Base-by-base conservation (phyloP, 164 flowering plant genomes). In the Echeveria elegans region DNA sequence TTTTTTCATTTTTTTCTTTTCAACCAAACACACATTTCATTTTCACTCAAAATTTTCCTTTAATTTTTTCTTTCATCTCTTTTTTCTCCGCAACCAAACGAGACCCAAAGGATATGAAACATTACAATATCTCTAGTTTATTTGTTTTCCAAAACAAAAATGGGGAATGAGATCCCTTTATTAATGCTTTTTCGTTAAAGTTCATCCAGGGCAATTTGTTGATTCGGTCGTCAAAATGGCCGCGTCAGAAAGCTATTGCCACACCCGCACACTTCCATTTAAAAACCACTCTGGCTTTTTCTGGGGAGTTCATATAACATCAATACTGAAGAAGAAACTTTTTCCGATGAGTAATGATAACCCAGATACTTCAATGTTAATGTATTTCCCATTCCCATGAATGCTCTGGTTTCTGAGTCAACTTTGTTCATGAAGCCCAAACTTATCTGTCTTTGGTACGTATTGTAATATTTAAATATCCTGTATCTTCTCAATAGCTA, bases 341-440 rank as follows among this genome's bases (percentile, higher is more conserved):
- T 82, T 28, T 47, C 89, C 87, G 0, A 87, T 69, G 0, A 53
- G 85, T 62, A 75, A 58, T 18, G 77, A 71, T 45, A 87, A 40
- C 24, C 56, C 68, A 2, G 78, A 71, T 36, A 81, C 61, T 65
- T 80, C 81, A 21, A 72, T 64, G 4, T 32, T 61, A 1, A 60
- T 70, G 72, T 80, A 79, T 32, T 47, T 12, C 6, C 67, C 69
- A 32, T 63, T 19, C 4, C n/a, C 37, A 18, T n/a, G 68, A n/a
- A 48, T 30, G 31, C 38, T 36, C 38, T 70, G 36, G 66, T 59
- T 56, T 38, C 75, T 2, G 62, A 32, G 29, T 15, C 30, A 1
- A 48, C 37, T 41, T 26, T 30, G 11, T 4, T 21, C 37, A 29
- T 29, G 43, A 10, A 16, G 24, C 56, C 7, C 60, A 59, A 52